phyloP scores from a whole-genome alignment of 139 green algal species.

The Chloropicon primus region DNA sequence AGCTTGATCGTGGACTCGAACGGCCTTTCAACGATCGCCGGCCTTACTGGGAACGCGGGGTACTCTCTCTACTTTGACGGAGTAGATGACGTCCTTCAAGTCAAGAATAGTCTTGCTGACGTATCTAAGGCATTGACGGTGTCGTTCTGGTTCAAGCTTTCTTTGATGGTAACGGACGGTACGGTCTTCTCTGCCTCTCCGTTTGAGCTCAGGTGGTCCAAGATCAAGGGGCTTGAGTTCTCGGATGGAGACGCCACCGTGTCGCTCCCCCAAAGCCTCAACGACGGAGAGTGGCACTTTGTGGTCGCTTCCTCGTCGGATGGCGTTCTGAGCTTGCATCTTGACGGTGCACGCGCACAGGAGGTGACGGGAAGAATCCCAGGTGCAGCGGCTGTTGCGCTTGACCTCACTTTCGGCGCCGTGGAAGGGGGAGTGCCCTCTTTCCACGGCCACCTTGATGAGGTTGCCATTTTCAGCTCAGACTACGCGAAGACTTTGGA shows the following conservation, averaged over 20 bases:
- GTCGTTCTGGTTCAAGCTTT: slow-evolving; percentile 7
- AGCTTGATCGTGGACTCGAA: not conserved
- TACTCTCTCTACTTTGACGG: slow-evolving; percentile 15
- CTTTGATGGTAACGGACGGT: not conserved
- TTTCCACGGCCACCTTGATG: slow-evolving; percentile 8
- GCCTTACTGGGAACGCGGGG: slow-evolving; percentile 6
- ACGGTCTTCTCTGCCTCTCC: not conserved
- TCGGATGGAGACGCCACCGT: not conserved
- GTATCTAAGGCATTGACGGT: not conserved
- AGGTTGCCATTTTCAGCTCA: slow-evolving; percentile 6
- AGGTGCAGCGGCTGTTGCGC: not conserved
- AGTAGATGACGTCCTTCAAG: not conserved
- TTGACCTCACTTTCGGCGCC: not conserved
- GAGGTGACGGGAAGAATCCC: too few species aligned
- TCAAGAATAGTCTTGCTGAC: not conserved
- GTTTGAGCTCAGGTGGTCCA: slow-evolving; percentile 3
- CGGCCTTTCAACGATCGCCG: not conserved
- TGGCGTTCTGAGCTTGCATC: not conserved
- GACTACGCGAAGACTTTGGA: not conserved
- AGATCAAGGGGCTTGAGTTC: slow-evolving; percentile 11
- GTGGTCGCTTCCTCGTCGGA: slow-evolving; percentile 1
- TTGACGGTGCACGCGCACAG: not conserved
- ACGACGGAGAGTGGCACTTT: slow-evolving; percentile 10
- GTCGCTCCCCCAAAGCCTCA: not conserved
- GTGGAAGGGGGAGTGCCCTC: not conserved